These are phyloP conservation scores for Naganishia albida DNA, from an alignment of 1,284 basidiomycete genomes.

Conservation along the genomic window DNA sequence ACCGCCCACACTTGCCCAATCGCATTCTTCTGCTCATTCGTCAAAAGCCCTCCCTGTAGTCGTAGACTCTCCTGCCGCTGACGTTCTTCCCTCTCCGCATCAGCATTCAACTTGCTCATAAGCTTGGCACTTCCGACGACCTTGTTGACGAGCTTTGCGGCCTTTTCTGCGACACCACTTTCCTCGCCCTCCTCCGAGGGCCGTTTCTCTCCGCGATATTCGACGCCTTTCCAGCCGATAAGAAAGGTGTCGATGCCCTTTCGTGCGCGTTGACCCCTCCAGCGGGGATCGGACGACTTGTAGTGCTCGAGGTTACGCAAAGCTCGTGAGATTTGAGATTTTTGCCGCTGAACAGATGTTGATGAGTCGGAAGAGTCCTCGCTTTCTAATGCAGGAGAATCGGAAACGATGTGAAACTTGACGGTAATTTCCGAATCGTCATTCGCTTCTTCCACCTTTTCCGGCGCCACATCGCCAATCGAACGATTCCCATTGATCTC, in stretches of 20 bases:
- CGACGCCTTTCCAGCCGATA: constrained; percentile 48
- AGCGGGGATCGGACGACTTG: constrained; percentile 39
- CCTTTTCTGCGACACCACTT: constrained; percentile 33
- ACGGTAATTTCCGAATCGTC: constrained; percentile 49
- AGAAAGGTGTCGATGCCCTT: constrained; percentile 43
- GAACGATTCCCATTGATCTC: constrained; percentile 26
- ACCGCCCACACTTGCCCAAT: constrained; percentile 38
- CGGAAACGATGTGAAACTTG: constrained; percentile 46
- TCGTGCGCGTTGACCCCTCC: constrained; percentile 33
- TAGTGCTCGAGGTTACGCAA: constrained; percentile 29
- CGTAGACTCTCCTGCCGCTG: constrained; percentile 1
- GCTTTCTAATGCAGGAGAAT: constrained; percentile 10
- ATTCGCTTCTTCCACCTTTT: constrained; percentile 11
- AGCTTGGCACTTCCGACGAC: constrained; percentile 33
- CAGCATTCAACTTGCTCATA: constrained; percentile 34
- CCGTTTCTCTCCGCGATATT: constrained; percentile 45
- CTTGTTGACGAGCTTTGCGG: constrained; percentile 21
- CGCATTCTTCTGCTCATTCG: constrained; percentile 30
- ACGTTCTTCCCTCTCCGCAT: constrained; percentile 29
- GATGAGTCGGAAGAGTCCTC: not conserved
- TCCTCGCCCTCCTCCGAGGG: constrained; percentile 31
- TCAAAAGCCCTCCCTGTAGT: constrained; percentile 15
- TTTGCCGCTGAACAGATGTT: constrained; percentile 15
- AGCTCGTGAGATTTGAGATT: constrained; percentile 26
- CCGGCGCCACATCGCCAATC: constrained; percentile 9